phyloP scores from a whole-genome alignment of 192 early-diverging fungal species.

The Coemansia sp. region DNA sequence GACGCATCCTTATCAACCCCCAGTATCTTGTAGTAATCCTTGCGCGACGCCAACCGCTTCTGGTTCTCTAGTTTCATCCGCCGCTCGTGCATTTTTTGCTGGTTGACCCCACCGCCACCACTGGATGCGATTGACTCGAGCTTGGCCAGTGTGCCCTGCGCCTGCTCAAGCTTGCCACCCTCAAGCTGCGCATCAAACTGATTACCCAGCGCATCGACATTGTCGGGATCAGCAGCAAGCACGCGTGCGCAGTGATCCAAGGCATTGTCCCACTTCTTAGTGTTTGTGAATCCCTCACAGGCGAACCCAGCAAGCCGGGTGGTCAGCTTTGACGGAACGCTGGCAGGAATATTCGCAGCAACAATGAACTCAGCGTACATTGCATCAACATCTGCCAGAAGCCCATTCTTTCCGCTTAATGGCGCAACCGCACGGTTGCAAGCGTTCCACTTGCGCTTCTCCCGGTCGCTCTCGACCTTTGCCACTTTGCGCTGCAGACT shows the following conservation, averaged over 20 bases:
- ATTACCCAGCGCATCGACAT: slow-evolving; percentile 69
- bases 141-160: slow-evolving; percentile 66
- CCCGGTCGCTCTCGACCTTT: slow-evolving; percentile 57
- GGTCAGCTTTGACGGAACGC: slow-evolving; percentile 36
- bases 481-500: slow-evolving; percentile 69
- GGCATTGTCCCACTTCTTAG: slow-evolving; percentile 54
- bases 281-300: slow-evolving; percentile 46
- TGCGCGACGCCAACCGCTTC: slow-evolving; percentile 50
- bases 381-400: slow-evolving; percentile 33
- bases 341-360: slow-evolving; percentile 14
- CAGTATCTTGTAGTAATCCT: slow-evolving; percentile 96
- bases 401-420: slow-evolving; percentile 30
- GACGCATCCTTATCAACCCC: slow-evolving; percentile 73
- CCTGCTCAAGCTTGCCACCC: slow-evolving; percentile 74
- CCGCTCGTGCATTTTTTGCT: slow-evolving; percentile 53
- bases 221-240: slow-evolving; percentile 65
- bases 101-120: slow-evolving; percentile 38
- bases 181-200: slow-evolving; percentile 69
- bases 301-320: slow-evolving; percentile 33
- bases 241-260: slow-evolving; percentile 67
- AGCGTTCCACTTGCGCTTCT: slow-evolving; percentile 59
- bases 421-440: slow-evolving; percentile 43
- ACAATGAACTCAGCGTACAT: slow-evolving; percentile 34
- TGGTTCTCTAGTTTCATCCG: slow-evolving; percentile 51
- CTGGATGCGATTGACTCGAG: slow-evolving; percentile 59